Conservation (phyloP, 2,329 filamentous ascomycete species). For the Knufia petricola region DNA sequence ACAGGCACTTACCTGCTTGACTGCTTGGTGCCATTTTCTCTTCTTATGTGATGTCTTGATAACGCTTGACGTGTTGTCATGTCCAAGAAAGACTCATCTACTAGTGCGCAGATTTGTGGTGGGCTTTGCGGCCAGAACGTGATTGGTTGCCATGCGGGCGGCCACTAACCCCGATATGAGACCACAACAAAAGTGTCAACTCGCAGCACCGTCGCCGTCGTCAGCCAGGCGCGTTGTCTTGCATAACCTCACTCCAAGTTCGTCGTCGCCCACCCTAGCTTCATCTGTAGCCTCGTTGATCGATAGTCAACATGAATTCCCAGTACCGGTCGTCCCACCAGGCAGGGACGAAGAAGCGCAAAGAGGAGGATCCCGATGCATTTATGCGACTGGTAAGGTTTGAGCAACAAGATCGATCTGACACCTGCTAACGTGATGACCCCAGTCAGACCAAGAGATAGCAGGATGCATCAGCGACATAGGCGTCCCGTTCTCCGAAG, state of each 20-base stretch:
- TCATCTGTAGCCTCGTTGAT: constrained; percentile 15
- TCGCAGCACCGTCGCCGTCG: background rate
- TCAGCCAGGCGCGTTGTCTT: background rate
- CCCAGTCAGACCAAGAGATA: constrained; percentile 63
- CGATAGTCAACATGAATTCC: constrained; percentile 40
- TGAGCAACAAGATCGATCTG: background rate
- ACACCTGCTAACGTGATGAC: constrained; percentile 31
- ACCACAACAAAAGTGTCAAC: constrained; percentile 5
- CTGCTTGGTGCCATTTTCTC: background rate
- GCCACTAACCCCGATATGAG: background rate
- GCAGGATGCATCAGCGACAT: constrained; percentile 96
- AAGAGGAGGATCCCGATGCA: constrained; percentile 49
- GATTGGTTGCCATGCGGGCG: constrained; percentile 3
- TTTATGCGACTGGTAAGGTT: constrained; percentile 46
- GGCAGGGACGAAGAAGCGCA: constrained; percentile 42
- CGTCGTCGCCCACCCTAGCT: background rate
- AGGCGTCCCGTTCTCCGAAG: constrained; percentile 75
- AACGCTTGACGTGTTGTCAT: background rate
- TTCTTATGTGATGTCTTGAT: background rate
- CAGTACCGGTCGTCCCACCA: constrained; percentile 37
- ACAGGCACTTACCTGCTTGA: background rate
- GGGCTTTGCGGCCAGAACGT: background rate
- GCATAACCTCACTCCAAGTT: background rate
- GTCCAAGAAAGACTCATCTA: background rate
- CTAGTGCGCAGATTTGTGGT: background rate